Evolutionary conservation across 768 basidiomycete genomes (phyloP).

Genomic region (Cystofilobasidium macerans): DNA sequence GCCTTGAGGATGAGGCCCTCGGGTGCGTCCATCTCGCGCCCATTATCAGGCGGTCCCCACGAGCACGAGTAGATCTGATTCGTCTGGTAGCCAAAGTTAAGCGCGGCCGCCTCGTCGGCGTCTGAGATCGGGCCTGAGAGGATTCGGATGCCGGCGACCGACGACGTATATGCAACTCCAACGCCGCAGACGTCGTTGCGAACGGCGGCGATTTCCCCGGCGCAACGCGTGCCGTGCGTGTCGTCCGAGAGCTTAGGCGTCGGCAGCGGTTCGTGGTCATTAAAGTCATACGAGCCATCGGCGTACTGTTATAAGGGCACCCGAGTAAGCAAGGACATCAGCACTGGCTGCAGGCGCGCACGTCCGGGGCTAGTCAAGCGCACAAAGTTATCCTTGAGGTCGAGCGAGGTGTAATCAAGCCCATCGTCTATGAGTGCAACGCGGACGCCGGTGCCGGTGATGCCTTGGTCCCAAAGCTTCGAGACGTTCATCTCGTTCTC

Average conservation of each 20-base stretch:
- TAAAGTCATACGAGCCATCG: slow-evolving; percentile 86
- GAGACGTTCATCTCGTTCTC: slow-evolving; percentile 78
- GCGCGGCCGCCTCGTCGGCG: slow-evolving; percentile 83
- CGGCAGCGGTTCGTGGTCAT: slow-evolving; percentile 79
- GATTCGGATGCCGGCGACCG: slow-evolving; percentile 87
- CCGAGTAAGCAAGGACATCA: not conserved
- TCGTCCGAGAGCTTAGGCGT: slow-evolving; percentile 80
- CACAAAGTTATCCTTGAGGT: slow-evolving; percentile 85
- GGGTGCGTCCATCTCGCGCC: slow-evolving; percentile 86
- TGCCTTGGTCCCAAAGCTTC: slow-evolving; percentile 76
- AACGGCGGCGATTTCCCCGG: slow-evolving; percentile 86
- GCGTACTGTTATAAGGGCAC: slow-evolving; percentile 50
- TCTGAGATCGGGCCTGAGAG: slow-evolving; percentile 90
- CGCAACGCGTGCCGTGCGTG: slow-evolving; percentile 94
- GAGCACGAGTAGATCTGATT: slow-evolving; percentile 91
- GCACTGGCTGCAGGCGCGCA: not conserved
- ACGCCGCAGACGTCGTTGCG: slow-evolving; percentile 90
- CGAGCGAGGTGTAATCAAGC: slow-evolving; percentile 64
- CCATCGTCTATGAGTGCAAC: slow-evolving; percentile 91
- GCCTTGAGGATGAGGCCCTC: slow-evolving; percentile 83
- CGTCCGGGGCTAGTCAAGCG: slow-evolving; percentile 37
- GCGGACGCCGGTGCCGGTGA: slow-evolving; percentile 75
- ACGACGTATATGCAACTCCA: slow-evolving; percentile 82
- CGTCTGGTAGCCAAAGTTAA: slow-evolving; percentile 87
- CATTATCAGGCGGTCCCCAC: slow-evolving; percentile 97